phyloP scores from a whole-genome alignment of 495 filamentous ascomycete genomes.

The Aspergillus cristatus region DNA sequence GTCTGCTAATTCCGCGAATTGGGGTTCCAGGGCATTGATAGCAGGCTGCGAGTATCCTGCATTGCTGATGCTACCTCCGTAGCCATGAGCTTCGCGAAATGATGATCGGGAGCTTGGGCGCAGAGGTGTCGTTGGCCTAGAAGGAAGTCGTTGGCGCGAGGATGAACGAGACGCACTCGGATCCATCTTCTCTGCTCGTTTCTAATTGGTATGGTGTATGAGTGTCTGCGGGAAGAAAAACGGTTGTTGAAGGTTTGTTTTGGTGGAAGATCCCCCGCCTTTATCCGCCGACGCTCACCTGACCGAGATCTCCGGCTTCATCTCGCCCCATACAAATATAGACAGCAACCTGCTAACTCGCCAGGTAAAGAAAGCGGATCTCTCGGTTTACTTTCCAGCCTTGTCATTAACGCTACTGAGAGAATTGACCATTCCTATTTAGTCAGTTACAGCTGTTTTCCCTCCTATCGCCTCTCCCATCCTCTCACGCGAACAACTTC shows the following conservation, averaged over 20 bases:
- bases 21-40: constrained; percentile 73
- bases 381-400: no score
- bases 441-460: neutral
- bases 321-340: no score
- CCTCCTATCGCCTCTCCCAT: constrained; percentile 4
- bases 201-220: no score
- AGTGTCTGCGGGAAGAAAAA: no score
- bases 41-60: constrained; percentile 53
- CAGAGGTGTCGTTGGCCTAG: constrained; percentile 86
- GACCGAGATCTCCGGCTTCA: no score
- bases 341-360: no score
- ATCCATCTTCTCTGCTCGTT: constrained; percentile 21
- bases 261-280: constrained; percentile 8
- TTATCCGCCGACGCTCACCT: neutral
- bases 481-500: neutral
- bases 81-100: constrained; percentile 59
- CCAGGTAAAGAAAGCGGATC: no score
- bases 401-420: no score
- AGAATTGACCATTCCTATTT: no score
- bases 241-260: no score
- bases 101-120: constrained; percentile 86
- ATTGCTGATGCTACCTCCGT: constrained; percentile 32
- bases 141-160: constrained; percentile 40
- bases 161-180: constrained; percentile 22
- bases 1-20: constrained; percentile 89